Evolutionary conservation across 78 protist genomes (phyloP).

Genomic region (Pelomyxa schiedti): DNA sequence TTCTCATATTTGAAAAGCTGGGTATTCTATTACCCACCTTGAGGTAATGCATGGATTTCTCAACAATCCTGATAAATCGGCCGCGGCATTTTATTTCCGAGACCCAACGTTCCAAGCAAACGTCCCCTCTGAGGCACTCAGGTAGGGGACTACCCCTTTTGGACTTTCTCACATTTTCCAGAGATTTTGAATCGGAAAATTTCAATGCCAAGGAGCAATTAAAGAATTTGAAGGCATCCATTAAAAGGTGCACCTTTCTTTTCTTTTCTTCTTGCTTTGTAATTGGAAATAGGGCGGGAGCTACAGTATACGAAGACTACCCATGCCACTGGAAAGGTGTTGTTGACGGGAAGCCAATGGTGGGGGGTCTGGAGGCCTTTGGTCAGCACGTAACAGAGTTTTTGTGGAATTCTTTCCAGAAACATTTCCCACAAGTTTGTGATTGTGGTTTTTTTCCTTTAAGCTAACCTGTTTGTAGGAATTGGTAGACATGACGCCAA

Average conservation of each 20-base stretch:
- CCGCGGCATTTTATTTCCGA: background rate
- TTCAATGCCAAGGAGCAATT: background rate
- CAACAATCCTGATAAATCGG: background rate
- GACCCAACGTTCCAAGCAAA: background rate
- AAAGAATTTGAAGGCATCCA: no score
- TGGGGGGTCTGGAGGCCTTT: conserved; percentile 6
- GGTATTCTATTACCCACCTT: background rate
- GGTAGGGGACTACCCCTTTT: no score
- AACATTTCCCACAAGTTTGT: background rate
- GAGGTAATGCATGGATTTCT: conserved; percentile 4
- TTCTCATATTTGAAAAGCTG: no score
- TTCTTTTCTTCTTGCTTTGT: no score
- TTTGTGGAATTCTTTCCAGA: background rate
- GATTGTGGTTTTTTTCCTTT: background rate
- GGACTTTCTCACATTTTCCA: no score
- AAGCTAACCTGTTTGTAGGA: background rate
- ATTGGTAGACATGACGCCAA: background rate
- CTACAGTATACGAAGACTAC: background rate
- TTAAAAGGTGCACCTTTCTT: no score
- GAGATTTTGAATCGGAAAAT: no score
- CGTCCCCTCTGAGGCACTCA: conserved; percentile 8
- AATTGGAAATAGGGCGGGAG: no score
- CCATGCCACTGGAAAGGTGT: conserved; percentile 1
- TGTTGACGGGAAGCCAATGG: conserved; percentile 1
- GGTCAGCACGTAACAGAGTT: background rate